Evolutionary conservation across 441 rosid species (phyloP), one percentile per base, ranked within the genome.

Genomic region (Eruca vesicaria): DNA sequence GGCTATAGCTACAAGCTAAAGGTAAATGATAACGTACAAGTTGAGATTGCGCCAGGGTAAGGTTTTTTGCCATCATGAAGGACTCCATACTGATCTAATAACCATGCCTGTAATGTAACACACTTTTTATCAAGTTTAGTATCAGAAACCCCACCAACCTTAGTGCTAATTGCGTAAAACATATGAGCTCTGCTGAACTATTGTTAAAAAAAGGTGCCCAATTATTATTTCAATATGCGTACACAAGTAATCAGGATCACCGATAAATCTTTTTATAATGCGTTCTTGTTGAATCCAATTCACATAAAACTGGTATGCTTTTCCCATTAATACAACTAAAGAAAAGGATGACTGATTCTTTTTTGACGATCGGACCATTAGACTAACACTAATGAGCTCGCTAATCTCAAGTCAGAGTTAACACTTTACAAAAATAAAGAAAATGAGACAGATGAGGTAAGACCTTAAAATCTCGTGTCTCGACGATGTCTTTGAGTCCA

Each of bases 31-130:
- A 75, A 83, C 96, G 57, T 89, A 94, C 97, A 81, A 9, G 97
- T 84, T 11, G 93, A 85, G 74, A 90, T 88, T 2, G 98, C 98
- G n/a, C 96, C 97, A 0, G 98, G 96, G 77, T 92, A 94, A 43
- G 99, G 97, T 57, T 86, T 84, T 68, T 88, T 92, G 41, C 97
- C 98, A 73, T 94, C 97, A 74, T 92, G 99, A 79, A 94, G 98
- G 16, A 94, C 98, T 70, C 98, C 98, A 69, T 87, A 94, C 68
- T 94, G 99, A 86, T 92, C 98, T 74, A 92, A 82, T 55, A 94
- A 84, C 99, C 98, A 94, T 28, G 90, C 97, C 99, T 94, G 26
- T 23, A 23, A 23, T n/a, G 85, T 26, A 8, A 48, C 63, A 52
- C 61, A 56, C 72, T 71, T 52, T 29, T 29, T 18, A 31, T 60